Base-by-base conservation (phyloP, 768 basidiomycete species). In the Suillus variegatus region DNA sequence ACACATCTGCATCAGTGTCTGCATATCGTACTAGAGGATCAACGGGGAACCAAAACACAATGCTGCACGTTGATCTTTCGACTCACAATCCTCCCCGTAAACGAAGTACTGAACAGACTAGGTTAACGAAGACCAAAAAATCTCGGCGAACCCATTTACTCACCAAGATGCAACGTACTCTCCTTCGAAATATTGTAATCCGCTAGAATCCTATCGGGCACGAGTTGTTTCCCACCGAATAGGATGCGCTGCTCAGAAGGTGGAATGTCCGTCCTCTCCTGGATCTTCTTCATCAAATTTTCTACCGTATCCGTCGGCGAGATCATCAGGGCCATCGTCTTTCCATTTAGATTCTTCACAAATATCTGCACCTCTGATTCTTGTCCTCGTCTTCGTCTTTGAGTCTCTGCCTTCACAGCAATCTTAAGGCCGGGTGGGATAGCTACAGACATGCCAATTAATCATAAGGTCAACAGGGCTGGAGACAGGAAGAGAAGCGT, bases 321-420 rank as follows among this genome's bases (percentile, higher is more conserved):
- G 64, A 84, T 81, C 75, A 82, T 82, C 44, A 83, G 73, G 62
- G 82, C 81, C 72, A 83, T 83, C 64, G 81, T 82, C 77, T 81
- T 82, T 38, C 80, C 80, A 60, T 79, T 80, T 43, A 80, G 65
- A 46, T 69, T 76, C 73, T 72, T 82, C 70, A 82, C 80, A 74
- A 82, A 81, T 71, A 81, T 82, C 74, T 82, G 64, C 13, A 65
- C 64, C 25, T 61, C 64, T 25, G 46, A n/a, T 56, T 56, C 62
- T 18, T 22, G 49, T 41, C 40, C 36, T 79, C 58, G 66, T 58
- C 82, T 74, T 61, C 82, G 81, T 67, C 20, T 25, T 35, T n/a
- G 18, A 2, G 36, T 20, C 16, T 43, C 54, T 16, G 41, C 9
- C 20, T 62, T 32, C 40, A 25, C n/a, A 43, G 46, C 9, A 12